These are phyloP conservation scores for Peniophora sp. DNA, from an alignment of 1,284 basidiomycete species.

Conservation along the genomic window DNA sequence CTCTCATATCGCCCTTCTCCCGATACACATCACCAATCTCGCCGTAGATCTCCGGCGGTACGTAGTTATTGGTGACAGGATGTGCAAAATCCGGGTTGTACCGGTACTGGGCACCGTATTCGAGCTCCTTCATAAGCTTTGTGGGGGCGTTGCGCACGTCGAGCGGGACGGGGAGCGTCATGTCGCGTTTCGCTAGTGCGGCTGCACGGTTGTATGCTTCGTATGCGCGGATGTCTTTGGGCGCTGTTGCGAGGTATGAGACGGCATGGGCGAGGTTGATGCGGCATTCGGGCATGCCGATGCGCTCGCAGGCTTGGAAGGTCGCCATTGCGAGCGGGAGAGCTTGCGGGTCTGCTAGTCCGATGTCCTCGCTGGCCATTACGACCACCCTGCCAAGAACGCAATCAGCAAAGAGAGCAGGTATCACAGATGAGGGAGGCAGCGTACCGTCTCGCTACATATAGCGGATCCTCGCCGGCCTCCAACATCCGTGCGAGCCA, in stretches of 20 bases:
- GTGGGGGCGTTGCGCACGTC: slow-evolving; percentile 87
- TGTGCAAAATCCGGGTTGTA: slow-evolving; percentile 80
- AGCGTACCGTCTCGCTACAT: slow-evolving; percentile 15
- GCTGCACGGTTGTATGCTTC: slow-evolving; percentile 72
- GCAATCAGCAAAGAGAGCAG: too few species aligned
- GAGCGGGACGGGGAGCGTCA: slow-evolving; percentile 61
- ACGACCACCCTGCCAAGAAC: slow-evolving; percentile 78
- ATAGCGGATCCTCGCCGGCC: slow-evolving; percentile 86
- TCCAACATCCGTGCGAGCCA: slow-evolving; percentile 82
- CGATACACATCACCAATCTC: slow-evolving; percentile 2
- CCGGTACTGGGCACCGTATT: slow-evolving; percentile 63
- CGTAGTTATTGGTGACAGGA: slow-evolving; percentile 65
- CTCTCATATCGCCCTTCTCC: too few species aligned
- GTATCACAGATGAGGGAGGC: too few species aligned
- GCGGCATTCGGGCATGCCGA: slow-evolving; percentile 81
- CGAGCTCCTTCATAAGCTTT: slow-evolving; percentile 72
- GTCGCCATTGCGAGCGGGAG: slow-evolving; percentile 73
- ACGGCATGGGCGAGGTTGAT: slow-evolving; percentile 78
- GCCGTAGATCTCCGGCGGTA: slow-evolving; percentile 39
- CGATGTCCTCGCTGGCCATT: slow-evolving; percentile 82
- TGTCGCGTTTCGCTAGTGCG: slow-evolving; percentile 46
- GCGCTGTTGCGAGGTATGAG: slow-evolving; percentile 75
- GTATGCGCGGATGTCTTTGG: slow-evolving; percentile 77
- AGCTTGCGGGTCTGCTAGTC: slow-evolving; percentile 68
- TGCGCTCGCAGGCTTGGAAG: slow-evolving; percentile 70